phyloP scores from a whole-genome alignment of 2,329 filamentous ascomycete species.

The Blumeriella jaapii region DNA sequence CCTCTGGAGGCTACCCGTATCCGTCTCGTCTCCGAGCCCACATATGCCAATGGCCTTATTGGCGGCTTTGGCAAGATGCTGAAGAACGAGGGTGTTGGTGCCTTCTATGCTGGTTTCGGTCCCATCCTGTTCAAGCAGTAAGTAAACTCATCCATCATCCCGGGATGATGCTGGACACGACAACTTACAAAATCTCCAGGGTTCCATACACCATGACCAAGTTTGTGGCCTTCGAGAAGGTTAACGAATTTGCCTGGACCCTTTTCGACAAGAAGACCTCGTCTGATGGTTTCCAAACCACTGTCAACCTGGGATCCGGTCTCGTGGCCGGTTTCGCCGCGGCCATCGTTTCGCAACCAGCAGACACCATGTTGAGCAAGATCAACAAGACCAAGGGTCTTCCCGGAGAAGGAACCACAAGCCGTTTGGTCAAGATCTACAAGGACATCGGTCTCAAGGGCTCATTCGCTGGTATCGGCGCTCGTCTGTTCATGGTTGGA shows the following conservation, averaged over 20 bases:
- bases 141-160: conserved; percentile 29
- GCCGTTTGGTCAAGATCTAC: conserved; percentile 76
- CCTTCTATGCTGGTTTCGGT: conserved; percentile 87
- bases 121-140: conserved; percentile 75
- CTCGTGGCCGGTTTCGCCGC: conserved; percentile 75
- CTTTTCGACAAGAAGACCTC: conserved; percentile 58
- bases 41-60: conserved; percentile 69
- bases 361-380: conserved; percentile 89
- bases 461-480: conserved; percentile 70
- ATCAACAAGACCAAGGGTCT: conserved; percentile 91
- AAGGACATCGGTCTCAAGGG: conserved; percentile 74
- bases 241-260: conserved; percentile 61
- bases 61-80: conserved; percentile 74
- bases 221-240: conserved; percentile 90
- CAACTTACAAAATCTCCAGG: conserved; percentile 36
- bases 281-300: conserved; percentile 59
- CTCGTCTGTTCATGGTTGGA: conserved; percentile 57
- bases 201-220: conserved; percentile 92
- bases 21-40: conserved; percentile 80
- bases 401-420: conserved; percentile 72
- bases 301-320: conserved; percentile 70
- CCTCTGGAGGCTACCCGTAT: conserved; percentile 89
- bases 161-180: too few species aligned
- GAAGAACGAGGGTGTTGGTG: conserved; percentile 70
- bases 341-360: conserved; percentile 77